Evolutionary conservation across 805 yeast species (phyloP).

Genomic region (Wickerhamomyces ciferrii): DNA sequence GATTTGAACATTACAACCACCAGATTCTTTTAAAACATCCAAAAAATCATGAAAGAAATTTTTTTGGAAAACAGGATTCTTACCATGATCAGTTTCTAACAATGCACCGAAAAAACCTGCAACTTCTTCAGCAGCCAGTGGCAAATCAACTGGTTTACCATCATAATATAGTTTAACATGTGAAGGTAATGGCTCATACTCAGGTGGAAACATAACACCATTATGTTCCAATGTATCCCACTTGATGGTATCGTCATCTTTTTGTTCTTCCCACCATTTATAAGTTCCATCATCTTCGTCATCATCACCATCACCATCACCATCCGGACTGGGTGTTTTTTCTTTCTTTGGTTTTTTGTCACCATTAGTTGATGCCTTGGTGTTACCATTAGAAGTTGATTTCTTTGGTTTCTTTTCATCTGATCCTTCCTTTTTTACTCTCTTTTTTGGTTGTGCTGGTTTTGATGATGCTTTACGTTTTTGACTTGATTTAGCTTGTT

Average conservation of each 20-base stretch:
- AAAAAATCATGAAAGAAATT: conserved; percentile 82
- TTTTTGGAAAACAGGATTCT: conserved; percentile 78
- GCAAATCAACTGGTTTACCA: conserved; percentile 69
- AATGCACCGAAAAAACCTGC: conserved; percentile 94
- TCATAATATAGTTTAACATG: conserved; percentile 72
- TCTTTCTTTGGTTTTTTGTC: conserved; percentile 12
- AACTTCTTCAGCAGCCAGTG: conserved; percentile 87
- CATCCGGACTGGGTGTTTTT: too few relatives aligned
- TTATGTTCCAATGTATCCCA: conserved; percentile 86
- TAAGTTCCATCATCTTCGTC: conserved; percentile 53
- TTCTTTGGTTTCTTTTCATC: background rate
- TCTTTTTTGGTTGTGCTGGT: background rate
- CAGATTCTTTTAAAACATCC: conserved; percentile 60
- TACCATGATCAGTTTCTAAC: conserved; percentile 82
- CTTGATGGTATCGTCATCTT: conserved; percentile 67
- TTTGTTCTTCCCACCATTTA: conserved; percentile 81
- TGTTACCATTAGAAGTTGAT: background rate
- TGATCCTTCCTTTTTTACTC: background rate
- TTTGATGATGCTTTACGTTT: conserved; percentile 1
- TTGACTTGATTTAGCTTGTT: conserved; percentile 1
- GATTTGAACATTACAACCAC: conserved; percentile 57
- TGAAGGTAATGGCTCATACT: conserved; percentile 79
- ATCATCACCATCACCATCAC: conserved; percentile 24
- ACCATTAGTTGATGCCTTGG: background rate
- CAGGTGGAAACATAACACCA: conserved; percentile 94